A percentile compares a stretch with the other conserved stretches of the same genome.
phyloP scores from a whole-genome alignment of 257 asterid genomes.

The Anisodus tanguticus region DNA sequence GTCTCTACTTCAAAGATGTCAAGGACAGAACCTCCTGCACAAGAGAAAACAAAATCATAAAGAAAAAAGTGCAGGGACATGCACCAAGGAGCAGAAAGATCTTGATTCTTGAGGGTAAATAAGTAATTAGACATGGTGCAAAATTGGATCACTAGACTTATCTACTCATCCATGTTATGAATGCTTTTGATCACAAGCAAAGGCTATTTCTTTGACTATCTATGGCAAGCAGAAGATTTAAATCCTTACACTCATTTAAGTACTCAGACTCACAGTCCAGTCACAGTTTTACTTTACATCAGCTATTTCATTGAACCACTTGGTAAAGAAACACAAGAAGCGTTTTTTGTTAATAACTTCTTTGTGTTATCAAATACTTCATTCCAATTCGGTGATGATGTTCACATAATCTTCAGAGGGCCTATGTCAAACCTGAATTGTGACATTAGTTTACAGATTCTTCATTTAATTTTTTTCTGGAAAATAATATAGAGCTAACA shows the following conservation, averaged over 20 bases:
- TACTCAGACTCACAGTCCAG: background rate
- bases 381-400: constrained; percentile 1
- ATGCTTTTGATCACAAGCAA: constrained; percentile 13
- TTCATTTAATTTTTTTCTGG: background rate
- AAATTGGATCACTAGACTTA: background rate
- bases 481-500: background rate
- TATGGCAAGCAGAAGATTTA: background rate
- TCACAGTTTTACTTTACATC: background rate
- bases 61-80: constrained; percentile 7
- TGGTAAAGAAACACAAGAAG: constrained; percentile 20
- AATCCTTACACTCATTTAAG: background rate
- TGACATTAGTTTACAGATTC: background rate
- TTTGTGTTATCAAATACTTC: background rate
- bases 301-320: background rate
- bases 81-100: background rate
- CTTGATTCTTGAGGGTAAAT: background rate
- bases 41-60: constrained; percentile 7
- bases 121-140: background rate
- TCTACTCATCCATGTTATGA: background rate
- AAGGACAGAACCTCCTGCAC: constrained; percentile 38
- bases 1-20: constrained; percentile 39
- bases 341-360: background rate
- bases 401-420: background rate
- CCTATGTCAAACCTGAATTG: constrained; percentile 10
- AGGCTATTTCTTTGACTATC: constrained; percentile 19